Evolutionary conservation across 2,329 filamentous ascomycete genomes (phyloP).

Genomic region (Hirsutella rhossiliensis): DNA sequence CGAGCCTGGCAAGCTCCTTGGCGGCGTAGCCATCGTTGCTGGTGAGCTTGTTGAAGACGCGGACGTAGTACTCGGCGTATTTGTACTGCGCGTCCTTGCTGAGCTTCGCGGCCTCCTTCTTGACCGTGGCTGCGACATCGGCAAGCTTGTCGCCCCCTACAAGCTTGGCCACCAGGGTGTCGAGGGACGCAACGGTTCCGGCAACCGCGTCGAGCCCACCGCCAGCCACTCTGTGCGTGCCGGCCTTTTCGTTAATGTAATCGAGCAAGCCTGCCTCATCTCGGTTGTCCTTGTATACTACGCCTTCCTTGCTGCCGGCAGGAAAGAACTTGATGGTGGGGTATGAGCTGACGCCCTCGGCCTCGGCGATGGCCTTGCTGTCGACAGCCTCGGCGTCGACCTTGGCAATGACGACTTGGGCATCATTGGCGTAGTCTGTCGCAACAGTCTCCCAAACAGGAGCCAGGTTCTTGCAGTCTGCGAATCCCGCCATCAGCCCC

Average conservation of each 20-base stretch:
- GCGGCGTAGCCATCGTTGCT: slow-evolving; percentile 65
- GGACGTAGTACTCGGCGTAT: slow-evolving; percentile 89
- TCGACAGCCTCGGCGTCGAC: slow-evolving; percentile 83
- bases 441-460: slow-evolving; percentile 85
- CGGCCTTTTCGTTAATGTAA: slow-evolving; percentile 81
- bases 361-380: slow-evolving; percentile 66
- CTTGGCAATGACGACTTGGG: slow-evolving; percentile 78
- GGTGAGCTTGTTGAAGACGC: slow-evolving; percentile 75
- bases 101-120: slow-evolving; percentile 55
- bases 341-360: slow-evolving; percentile 73
- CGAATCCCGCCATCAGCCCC: slow-evolving; percentile 1
- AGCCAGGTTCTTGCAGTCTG: slow-evolving; percentile 93
- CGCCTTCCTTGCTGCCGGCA: slow-evolving; percentile 61
- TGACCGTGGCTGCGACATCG: slow-evolving; percentile 57
- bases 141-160: slow-evolving; percentile 48
- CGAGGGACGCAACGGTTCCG: slow-evolving; percentile 71
- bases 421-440: slow-evolving; percentile 65
- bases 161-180: slow-evolving; percentile 65
- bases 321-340: slow-evolving; percentile 98
- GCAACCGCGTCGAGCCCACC: slow-evolving; percentile 68
- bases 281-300: slow-evolving; percentile 65
- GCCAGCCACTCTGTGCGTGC: slow-evolving; percentile 72
- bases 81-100: slow-evolving; percentile 53
- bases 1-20: slow-evolving; percentile 76
- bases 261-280: slow-evolving; percentile 62